Conservation (phyloP, 208 protist genomes). For the Spongospora subterranea region DNA sequence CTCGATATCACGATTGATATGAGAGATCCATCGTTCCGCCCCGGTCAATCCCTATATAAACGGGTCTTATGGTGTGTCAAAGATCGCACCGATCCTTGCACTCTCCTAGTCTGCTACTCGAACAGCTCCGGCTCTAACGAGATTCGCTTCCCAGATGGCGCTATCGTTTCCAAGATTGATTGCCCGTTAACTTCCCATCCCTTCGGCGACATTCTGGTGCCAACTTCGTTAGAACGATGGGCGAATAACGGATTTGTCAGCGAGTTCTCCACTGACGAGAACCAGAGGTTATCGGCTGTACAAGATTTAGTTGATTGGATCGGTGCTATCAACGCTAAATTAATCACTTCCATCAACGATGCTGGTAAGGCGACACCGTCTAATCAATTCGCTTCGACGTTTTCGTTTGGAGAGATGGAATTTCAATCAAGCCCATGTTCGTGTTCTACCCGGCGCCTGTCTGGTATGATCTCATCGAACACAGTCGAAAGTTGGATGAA, state of each 20-base stretch:
- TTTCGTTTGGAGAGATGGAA: not conserved
- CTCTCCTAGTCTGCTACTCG: not conserved
- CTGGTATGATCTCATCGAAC: not conserved
- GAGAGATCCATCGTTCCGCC: not conserved
- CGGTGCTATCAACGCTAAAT: not conserved
- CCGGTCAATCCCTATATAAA: not conserved
- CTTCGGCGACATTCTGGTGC: not conserved
- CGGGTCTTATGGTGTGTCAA: not conserved
- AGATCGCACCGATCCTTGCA: not conserved
- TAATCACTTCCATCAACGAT: not conserved
- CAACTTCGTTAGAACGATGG: not conserved
- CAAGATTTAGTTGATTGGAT: not conserved
- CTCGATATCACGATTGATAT: slow-evolving; percentile 1
- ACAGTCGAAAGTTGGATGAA: not conserved
- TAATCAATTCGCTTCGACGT: not conserved
- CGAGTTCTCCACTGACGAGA: no score
- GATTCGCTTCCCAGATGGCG: not conserved
- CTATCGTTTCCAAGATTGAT: not conserved
- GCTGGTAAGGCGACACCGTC: not conserved
- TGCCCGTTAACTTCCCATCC: not conserved
- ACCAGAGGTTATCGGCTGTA: no score
- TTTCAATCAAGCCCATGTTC: not conserved
- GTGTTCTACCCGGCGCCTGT: not conserved
- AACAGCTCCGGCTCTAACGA: not conserved
- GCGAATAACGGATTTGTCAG: not conserved